Evolutionary conservation across 805 yeast genomes (phyloP).

Genomic region (Crinitomyces ghanaensis): DNA sequence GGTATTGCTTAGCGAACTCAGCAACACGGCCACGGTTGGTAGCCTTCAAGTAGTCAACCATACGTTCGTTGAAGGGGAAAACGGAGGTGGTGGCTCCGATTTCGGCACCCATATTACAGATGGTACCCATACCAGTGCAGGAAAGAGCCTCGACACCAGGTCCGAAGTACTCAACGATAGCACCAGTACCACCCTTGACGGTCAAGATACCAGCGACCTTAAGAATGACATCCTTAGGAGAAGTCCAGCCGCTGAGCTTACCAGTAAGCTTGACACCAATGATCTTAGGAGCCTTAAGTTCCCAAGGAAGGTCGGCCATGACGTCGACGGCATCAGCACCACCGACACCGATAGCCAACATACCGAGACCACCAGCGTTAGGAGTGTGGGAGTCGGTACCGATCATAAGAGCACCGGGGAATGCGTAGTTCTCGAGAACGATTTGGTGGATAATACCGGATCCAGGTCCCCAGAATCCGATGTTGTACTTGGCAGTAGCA

Average conservation of each 20-base stretch:
- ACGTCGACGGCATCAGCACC: constrained; percentile 99
- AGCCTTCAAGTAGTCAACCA: constrained; percentile 74
- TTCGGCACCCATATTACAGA: constrained; percentile 99
- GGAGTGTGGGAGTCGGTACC: constrained; percentile 99
- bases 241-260: constrained; percentile 84
- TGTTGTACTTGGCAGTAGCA: constrained; percentile 89
- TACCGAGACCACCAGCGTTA: constrained; percentile 97
- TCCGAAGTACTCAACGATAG: constrained; percentile 92
- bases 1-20: constrained; percentile 63
- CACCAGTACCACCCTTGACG: constrained; percentile 97
- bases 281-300: constrained; percentile 92
- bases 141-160: constrained; percentile 87
- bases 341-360: constrained; percentile 97
- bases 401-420: constrained; percentile 92
- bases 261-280: constrained; percentile 94
- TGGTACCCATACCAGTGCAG: constrained; percentile 98
- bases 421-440: constrained; percentile 89
- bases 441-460: constrained; percentile 98
- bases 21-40: constrained; percentile 82
- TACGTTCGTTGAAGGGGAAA: constrained; percentile 91
- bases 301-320: constrained; percentile 92
- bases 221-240: constrained; percentile 93
- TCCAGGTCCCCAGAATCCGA: constrained; percentile 99
- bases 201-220: constrained; percentile 89
- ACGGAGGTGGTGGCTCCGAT: constrained; percentile 97